A percentile compares a stretch with the other conserved stretches of the same genome.
These are phyloP conservation scores for Hordeum pubiflorum DNA, from an alignment of 202 grass and related monocot species.

Conservation along the genomic window DNA sequence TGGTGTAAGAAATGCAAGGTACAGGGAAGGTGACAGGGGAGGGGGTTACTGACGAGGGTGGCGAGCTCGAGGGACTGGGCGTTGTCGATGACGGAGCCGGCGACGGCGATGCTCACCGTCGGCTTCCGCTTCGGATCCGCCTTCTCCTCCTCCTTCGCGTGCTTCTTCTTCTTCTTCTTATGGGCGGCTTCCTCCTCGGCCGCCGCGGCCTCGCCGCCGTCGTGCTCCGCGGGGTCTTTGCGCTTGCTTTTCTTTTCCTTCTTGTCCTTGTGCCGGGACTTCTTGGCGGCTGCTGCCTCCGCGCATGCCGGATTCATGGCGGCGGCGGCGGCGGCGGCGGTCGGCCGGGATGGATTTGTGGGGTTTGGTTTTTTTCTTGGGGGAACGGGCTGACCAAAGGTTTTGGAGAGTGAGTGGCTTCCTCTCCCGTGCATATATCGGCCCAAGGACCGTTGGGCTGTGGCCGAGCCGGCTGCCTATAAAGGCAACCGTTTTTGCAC, in stretches of 20 bases:
- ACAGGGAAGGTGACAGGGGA: not conserved
- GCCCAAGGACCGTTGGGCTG: too few species aligned
- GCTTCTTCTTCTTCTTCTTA: conserved; percentile 17
- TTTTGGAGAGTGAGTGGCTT: not conserved
- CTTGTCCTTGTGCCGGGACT: conserved; percentile 27
- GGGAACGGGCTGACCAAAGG: not conserved
- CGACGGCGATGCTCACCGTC: conserved; percentile 50
- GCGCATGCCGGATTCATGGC: conserved; percentile 21
- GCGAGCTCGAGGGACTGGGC: conserved; percentile 88
- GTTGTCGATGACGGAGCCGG: conserved; percentile 77
- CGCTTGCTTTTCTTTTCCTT: conserved; percentile 39
- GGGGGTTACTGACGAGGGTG: conserved; percentile 54
- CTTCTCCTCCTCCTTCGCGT: not conserved
- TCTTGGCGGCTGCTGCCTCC: not conserved
- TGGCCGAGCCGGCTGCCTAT: too few species aligned
- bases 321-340: not conserved
- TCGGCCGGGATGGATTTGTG: not conserved
- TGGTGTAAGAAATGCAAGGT: not conserved
- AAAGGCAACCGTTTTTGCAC: too few species aligned
- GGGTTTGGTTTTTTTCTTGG: not conserved
- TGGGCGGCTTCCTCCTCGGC: conserved; percentile 8
- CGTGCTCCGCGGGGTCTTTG: conserved; percentile 13
- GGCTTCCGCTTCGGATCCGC: conserved; percentile 31
- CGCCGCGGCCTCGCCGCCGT: not conserved
- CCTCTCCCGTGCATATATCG: too few species aligned